A percentile compares a stretch with the other conserved stretches of the same genome.
Conservation (phyloP, 2,329 filamentous ascomycete species). For the Colletotrichum lindemuthianum region DNA sequence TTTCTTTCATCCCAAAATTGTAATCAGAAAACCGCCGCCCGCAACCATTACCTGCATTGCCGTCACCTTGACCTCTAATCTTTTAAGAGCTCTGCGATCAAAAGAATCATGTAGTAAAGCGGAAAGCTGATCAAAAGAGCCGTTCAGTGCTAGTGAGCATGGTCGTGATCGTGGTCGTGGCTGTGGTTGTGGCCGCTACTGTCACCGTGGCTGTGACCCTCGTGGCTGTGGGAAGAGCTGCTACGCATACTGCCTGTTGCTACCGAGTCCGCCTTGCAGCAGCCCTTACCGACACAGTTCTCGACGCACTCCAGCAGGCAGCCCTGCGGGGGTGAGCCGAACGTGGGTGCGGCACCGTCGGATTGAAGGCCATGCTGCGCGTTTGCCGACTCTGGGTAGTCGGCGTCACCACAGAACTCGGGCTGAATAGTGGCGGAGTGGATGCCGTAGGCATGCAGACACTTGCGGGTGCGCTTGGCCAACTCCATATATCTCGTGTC, state of each 20-base stretch:
- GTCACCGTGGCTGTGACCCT: constrained; percentile 41
- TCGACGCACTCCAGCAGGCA: constrained; percentile 66
- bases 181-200: constrained; percentile 12
- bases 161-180: constrained; percentile 15
- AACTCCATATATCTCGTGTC: constrained; percentile 91
- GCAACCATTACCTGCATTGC: background rate
- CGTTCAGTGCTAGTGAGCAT: constrained; percentile 23
- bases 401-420: constrained; percentile 75
- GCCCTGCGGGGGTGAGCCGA: constrained; percentile 38
- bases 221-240: constrained; percentile 42
- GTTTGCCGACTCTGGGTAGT: constrained; percentile 52
- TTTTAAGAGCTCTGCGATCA: constrained; percentile 8
- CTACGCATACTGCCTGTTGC: constrained; percentile 45
- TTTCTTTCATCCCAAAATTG: background rate
- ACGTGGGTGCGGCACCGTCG: constrained; percentile 47
- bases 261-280: constrained; percentile 49
- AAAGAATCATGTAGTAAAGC: background rate
- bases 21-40: constrained; percentile 14
- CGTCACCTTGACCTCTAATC: background rate
- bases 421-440: constrained; percentile 98
- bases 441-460: constrained; percentile 94
- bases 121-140: background rate
- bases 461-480: constrained; percentile 82
- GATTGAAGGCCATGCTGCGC: constrained; percentile 45
- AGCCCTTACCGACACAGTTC: constrained; percentile 57